phyloP scores from a whole-genome alignment of 75 land plant species.

The Pinus albicaulis region DNA sequence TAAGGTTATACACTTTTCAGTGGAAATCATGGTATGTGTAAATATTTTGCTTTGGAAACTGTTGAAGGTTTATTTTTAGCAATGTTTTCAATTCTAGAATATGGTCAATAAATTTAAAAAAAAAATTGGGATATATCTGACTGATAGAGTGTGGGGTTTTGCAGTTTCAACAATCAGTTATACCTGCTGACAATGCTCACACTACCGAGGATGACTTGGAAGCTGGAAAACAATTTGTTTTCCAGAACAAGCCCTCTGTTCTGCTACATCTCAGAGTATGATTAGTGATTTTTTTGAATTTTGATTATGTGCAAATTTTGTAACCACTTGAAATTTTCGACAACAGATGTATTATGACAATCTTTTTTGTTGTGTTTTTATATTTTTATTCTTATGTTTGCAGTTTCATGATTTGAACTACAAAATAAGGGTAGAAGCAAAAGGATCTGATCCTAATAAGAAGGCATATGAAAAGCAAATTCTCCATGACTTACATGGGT shows the following conservation, averaged over 20 bases:
- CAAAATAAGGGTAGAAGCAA: conserved; percentile 1
- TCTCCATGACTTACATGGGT: conserved; percentile 15
- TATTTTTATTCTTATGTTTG: neutral
- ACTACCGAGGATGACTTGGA: neutral
- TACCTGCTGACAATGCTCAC: neutral
- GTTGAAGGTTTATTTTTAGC: no score
- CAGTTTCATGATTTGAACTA: conserved; percentile 17
- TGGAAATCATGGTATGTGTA: no score
- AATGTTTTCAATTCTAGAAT: no score
- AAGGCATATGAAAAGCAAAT: conserved; percentile 5
- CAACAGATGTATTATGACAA: neutral
- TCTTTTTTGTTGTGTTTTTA: neutral
- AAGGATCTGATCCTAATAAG: neutral
- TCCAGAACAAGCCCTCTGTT: neutral
- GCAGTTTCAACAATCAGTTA: neutral
- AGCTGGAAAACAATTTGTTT: neutral
- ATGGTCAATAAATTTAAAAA: no score
- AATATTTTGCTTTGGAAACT: no score
- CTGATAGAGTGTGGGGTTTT: neutral
- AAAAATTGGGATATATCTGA: no score
- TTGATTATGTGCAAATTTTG: neutral
- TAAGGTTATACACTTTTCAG: no score
- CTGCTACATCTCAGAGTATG: neutral
- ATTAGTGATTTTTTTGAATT: neutral
- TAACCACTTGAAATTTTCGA: neutral